Evolutionary conservation across 768 basidiomycete species (phyloP), one percentile per base, ranked within the genome.

Genomic region (Tylopilus vinaceipallidus): DNA sequence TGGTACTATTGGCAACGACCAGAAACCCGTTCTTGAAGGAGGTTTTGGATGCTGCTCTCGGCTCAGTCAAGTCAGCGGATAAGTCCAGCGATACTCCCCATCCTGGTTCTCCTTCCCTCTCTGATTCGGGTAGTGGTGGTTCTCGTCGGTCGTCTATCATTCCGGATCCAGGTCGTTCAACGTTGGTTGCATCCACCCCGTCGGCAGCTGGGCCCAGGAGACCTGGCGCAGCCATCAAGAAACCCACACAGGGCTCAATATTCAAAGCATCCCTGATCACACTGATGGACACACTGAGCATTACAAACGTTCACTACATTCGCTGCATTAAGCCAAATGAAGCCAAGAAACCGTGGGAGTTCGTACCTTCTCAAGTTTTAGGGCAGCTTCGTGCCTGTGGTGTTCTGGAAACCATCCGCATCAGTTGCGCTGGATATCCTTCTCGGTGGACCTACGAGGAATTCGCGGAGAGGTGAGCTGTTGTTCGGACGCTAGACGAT

Each of bases 251-350:
- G 56, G 97, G 95, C 22, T 95, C 91, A 6, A 99, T 99, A 66
- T 99, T 99, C 80, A 99, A 99, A 67, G 83, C 88, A 2, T 98
- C 95, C 0, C 73, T 99, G 45, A 87, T 90, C 65, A 87, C 83
- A 41, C 75, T 99, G 37, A 99, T 99, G 95, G 94, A 97, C 32
- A 99, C 97, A 0, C 86, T 99, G 56, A 88, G 91, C 61, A 87
- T 91, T 51, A 99, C 97, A 12, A 98, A 99, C 61, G 97, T 98
- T 1, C 97, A 99, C 65, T 99, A 99, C 65, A 99, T 99, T 63
- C 84, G 97, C 40, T 99, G 97, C 69, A 98, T 99, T 75, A 99
- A 99, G 69, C 97, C 97, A 3, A 99, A 99, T 66, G 97, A 99
- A 63, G 79, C 81, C 55, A 99, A 99, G 74, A 83, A 79, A 45